Percentiles rank a stretch among this genome's conserved stretches.
Evolutionary conservation across 768 basidiomycete genomes (phyloP).

Genomic region (Mycena latifolia): DNA sequence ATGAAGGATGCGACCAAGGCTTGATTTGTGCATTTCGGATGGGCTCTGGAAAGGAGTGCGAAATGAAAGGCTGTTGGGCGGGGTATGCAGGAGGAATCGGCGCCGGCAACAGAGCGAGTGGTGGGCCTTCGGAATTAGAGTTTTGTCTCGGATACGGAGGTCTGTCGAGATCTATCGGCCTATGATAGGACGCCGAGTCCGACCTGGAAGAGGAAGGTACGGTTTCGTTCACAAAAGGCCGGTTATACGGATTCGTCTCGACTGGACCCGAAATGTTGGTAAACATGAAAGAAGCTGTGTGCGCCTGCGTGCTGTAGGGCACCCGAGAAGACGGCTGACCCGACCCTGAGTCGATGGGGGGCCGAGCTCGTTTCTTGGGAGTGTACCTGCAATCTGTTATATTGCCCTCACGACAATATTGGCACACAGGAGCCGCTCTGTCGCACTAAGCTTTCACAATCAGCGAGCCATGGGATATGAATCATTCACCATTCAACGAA

Average conservation of each 20-base stretch:
- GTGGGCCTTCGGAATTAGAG: slow-evolving; percentile 37
- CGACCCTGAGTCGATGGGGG: slow-evolving; percentile 49
- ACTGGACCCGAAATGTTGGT: slow-evolving; percentile 33
- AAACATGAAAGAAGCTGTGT: slow-evolving; percentile 38
- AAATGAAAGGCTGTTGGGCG: slow-evolving; percentile 56
- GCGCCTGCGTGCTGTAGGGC: slow-evolving; percentile 36
- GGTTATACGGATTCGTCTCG: slow-evolving; percentile 22
- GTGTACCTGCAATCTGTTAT: slow-evolving; percentile 76
- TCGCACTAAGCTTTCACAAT: slow-evolving; percentile 64
- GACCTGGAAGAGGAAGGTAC: slow-evolving; percentile 13
- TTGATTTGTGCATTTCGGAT: slow-evolving; percentile 59
- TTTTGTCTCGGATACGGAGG: slow-evolving; percentile 20
- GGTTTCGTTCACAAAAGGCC: slow-evolving; percentile 31
- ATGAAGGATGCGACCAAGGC: slow-evolving; percentile 70
- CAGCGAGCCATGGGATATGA: slow-evolving; percentile 8
- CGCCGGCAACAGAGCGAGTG: slow-evolving; percentile 39
- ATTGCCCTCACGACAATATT: slow-evolving; percentile 69
- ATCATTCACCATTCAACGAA: slow-evolving; percentile 43
- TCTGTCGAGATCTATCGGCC: slow-evolving; percentile 25
- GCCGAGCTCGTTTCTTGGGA: slow-evolving; percentile 74
- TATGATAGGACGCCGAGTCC: not conserved
- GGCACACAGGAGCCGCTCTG: slow-evolving; percentile 77
- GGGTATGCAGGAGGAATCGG: slow-evolving; percentile 37
- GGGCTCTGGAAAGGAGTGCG: slow-evolving; percentile 54
- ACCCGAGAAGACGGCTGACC: slow-evolving; percentile 18